phyloP scores from a whole-genome alignment of 2,329 filamentous ascomycete species.

The Alternaria burnsii region DNA sequence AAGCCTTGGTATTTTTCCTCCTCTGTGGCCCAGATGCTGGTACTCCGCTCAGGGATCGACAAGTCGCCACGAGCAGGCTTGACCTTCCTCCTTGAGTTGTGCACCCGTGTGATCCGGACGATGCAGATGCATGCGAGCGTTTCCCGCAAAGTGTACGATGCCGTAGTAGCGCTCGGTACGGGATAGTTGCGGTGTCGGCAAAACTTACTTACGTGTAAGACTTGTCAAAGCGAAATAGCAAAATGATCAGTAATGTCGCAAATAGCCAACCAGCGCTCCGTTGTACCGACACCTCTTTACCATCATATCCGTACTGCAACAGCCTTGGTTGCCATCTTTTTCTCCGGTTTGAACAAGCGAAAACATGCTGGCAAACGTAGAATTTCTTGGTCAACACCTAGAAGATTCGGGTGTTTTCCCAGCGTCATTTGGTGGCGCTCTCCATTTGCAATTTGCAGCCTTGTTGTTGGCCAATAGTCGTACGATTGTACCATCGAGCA shows the following conservation, averaged over 20 bases:
- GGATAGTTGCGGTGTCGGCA: background rate
- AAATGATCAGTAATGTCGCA: background rate
- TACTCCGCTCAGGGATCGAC: slow-evolving; percentile 1
- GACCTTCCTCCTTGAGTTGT: slow-evolving; percentile 4
- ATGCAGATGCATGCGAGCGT: slow-evolving; percentile 1
- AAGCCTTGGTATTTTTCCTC: slow-evolving; percentile 5
- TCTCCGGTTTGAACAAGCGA: background rate
- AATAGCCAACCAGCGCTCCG: background rate
- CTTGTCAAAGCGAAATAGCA: background rate
- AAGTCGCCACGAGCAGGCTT: background rate
- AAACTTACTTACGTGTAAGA: background rate
- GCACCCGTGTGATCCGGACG: background rate
- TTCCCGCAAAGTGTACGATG: background rate
- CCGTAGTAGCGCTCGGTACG: background rate
- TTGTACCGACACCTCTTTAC: background rate
- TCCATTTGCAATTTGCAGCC: background rate
- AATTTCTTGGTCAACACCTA: background rate
- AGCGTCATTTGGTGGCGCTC: background rate
- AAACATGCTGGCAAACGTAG: background rate
- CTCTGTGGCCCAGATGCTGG: slow-evolving; percentile 3
- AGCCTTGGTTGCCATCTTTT: background rate
- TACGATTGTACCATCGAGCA: background rate
- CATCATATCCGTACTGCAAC: background rate
- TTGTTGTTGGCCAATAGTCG: background rate
- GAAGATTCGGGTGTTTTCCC: background rate